Evolutionary conservation across 306 rosid species (phyloP), one percentile per base, ranked within the genome.

Genomic region (Heteromeles arbutifolia): DNA sequence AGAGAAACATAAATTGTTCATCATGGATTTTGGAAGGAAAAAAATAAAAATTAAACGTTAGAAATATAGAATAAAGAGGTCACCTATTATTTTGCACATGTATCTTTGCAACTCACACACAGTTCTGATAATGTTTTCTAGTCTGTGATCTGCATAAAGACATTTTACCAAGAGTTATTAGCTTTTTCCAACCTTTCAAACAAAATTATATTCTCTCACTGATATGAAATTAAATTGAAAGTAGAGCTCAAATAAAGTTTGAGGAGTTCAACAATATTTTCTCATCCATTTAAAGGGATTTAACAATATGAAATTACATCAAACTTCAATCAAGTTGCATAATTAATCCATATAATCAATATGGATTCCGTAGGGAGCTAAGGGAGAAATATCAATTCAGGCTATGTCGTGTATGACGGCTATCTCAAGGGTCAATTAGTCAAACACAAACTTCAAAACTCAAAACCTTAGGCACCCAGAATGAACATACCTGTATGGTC

Each of bases 361-460:
- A 73, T 59, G 50, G 43, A 59, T 59, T 25, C 58, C 14, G 44
- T n/a, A 61, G 43, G 68, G 19, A 41, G 77, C 56, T 59, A 18
- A 41, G 19, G 22, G 52, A 67, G 72, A 12, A 39, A 24, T 59
- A 61, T 37, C 69, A 73, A 73, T 59, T 41, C 28, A 59, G 11
- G 69, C 53, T 39, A 37, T 1, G 88, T 87, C 26, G 87, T 89
- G 34, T 85, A 89, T 61, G 91, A 92, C 61, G 97, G 93, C 14
- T 92, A 92, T 82, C 84, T 92, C 83, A 92, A 90, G 65, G 97
- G 96, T 0, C 96, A 92, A 71, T 75, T 92, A 75, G 34, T 31
- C 26, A 48, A 39, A 69, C 73, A 69, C 3, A 26, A 69, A 45
- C 59, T 29, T 44, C 18, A 13, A 43, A 44, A 1, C 11, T 11